Evolutionary conservation across 108 stramenopile genomes (phyloP).

Genomic region (Phaeodactylum tricornutum): DNA sequence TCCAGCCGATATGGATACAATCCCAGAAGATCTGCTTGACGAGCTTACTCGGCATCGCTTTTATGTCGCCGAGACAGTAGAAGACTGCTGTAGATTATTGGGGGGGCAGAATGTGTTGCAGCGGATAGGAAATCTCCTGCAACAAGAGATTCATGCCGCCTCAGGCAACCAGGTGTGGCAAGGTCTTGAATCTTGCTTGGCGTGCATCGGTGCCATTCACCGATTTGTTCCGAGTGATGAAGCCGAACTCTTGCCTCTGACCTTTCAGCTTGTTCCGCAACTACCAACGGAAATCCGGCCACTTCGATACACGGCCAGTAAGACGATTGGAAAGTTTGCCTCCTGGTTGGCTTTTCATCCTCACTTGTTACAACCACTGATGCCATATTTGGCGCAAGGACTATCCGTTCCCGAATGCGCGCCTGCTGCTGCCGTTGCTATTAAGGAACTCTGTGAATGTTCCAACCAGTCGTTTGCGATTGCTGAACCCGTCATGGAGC

Average conservation of each 20-base stretch:
- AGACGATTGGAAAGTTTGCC: slow-evolving; percentile 79
- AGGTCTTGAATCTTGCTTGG: slow-evolving; percentile 75
- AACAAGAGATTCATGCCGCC: slow-evolving; percentile 27
- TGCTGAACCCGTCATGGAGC: slow-evolving; percentile 67
- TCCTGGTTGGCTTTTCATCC: slow-evolving; percentile 72
- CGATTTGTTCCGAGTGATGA: slow-evolving; percentile 77
- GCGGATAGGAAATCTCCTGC: slow-evolving; percentile 36
- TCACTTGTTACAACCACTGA: slow-evolving; percentile 51
- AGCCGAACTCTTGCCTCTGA: slow-evolving; percentile 48
- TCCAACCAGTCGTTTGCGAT: slow-evolving; percentile 54
- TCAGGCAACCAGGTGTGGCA: slow-evolving; percentile 41
- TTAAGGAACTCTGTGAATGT: slow-evolving; percentile 72
- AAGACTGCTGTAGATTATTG: slow-evolving; percentile 81
- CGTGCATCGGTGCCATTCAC: slow-evolving; percentile 53
- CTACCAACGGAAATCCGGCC: slow-evolving; percentile 51
- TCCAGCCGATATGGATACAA: slow-evolving; percentile 51
- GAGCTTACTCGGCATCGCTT: slow-evolving; percentile 63
- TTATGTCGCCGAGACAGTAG: slow-evolving; percentile 74
- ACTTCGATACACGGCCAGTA: slow-evolving; percentile 65
- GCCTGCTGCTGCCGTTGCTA: slow-evolving; percentile 72
- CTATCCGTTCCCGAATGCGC: slow-evolving; percentile 61
- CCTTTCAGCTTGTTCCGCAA: slow-evolving; percentile 60
- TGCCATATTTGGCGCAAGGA: slow-evolving; percentile 78
- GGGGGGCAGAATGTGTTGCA: slow-evolving; percentile 61
- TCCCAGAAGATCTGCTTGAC: slow-evolving; percentile 57